Percentiles rank a stretch among this genome's conserved stretches.
Conservation (phyloP, 768 basidiomycete genomes). For the Flagelloscypha sp. region DNA sequence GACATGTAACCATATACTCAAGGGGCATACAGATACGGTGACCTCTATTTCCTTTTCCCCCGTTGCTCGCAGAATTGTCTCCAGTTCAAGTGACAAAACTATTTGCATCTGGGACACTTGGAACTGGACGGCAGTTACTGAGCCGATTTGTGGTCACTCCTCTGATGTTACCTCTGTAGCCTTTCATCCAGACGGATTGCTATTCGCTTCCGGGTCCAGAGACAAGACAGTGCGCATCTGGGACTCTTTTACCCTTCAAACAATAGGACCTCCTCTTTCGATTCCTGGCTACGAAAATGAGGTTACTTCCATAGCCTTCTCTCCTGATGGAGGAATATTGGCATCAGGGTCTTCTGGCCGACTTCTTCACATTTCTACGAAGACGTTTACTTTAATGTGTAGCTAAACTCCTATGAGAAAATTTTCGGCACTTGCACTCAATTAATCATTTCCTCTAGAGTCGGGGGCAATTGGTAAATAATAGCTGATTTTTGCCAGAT, state of each 20-base stretch:
- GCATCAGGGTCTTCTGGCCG: too few species aligned
- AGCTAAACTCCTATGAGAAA: too few species aligned
- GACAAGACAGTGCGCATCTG: slow-evolving; percentile 57
- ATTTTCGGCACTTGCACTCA: too few species aligned
- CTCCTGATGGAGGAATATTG: slow-evolving; percentile 73
- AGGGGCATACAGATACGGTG: slow-evolving; percentile 88
- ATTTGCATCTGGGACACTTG: too few species aligned
- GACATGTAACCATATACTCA: slow-evolving; percentile 64
- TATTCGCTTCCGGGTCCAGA: slow-evolving; percentile 60
- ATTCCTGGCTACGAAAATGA: too few species aligned
- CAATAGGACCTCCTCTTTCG: too few species aligned
- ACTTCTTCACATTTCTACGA: too few species aligned
- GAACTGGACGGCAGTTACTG: too few species aligned
- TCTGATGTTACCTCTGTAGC: slow-evolving; percentile 52
- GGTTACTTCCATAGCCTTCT: slow-evolving; percentile 76
- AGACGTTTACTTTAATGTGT: too few species aligned
- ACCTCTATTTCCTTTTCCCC: slow-evolving; percentile 91
- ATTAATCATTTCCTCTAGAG: too few species aligned
- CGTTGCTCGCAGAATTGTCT: slow-evolving; percentile 79
- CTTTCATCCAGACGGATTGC: slow-evolving; percentile 51
- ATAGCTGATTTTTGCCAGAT: too few species aligned
- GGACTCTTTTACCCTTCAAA: slow-evolving; percentile 44
- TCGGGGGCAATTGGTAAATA: too few species aligned
- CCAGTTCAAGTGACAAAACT: slow-evolving; percentile 86
- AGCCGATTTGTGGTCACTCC: slow-evolving; percentile 42